These are phyloP conservation scores for Tricladium varicosporioides DNA, from an alignment of 2,329 filamentous ascomycete genomes.

Conservation along the genomic window DNA sequence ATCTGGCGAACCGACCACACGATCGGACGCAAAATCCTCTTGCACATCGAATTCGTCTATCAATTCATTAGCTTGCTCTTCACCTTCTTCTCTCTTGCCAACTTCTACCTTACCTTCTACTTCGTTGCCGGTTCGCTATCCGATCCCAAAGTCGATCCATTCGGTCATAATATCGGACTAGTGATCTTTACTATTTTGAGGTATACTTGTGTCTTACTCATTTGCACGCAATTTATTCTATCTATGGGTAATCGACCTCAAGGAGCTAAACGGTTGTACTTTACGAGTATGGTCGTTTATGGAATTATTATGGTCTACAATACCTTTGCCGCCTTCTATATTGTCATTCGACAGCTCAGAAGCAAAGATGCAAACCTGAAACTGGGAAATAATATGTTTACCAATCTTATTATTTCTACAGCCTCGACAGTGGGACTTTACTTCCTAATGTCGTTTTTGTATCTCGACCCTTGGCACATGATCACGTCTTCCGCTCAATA, in stretches of 20 bases:
- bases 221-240: conserved; percentile 92
- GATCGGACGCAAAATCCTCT: conserved; percentile 79
- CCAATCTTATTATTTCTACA: conserved; percentile 89
- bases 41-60: conserved; percentile 94
- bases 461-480: conserved; percentile 99
- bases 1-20: conserved; percentile 94
- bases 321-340: conserved; percentile 83
- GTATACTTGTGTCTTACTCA: conserved; percentile 83
- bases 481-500: conserved; percentile 90
- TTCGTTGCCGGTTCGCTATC: conserved; percentile 91
- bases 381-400: conserved; percentile 86
- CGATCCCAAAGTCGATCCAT: conserved; percentile 79
- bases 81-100: conserved; percentile 96
- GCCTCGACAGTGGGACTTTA: conserved; percentile 88
- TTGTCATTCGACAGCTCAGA: conserved; percentile 77
- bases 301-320: conserved; percentile 94
- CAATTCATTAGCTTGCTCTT: conserved; percentile 91
- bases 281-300: conserved; percentile 87
- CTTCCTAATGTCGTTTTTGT: conserved; percentile 94
- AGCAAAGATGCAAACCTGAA: conserved; percentile 45
- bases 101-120: conserved; percentile 99
- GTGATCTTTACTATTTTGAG: conserved; percentile 84
- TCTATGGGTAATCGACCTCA: conserved; percentile 96
- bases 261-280: conserved; percentile 87
- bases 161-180: conserved; percentile 80